These are phyloP conservation scores for Psilocybe cubensis DNA, from an alignment of 768 basidiomycete species.

Conservation along the genomic window DNA sequence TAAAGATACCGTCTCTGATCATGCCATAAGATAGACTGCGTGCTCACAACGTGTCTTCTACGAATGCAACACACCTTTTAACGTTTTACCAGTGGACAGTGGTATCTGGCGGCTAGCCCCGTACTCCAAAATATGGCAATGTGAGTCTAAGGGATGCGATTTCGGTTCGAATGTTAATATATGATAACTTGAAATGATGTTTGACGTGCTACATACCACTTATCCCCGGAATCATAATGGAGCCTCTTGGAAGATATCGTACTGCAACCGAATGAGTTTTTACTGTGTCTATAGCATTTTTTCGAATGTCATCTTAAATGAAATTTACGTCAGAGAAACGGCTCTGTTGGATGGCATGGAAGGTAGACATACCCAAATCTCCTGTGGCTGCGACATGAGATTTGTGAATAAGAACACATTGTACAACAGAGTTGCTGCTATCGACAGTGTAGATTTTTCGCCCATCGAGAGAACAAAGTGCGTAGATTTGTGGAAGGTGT, in stretches of 20 bases:
- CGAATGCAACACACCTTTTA: conserved; percentile 47
- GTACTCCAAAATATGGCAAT: conserved; percentile 80
- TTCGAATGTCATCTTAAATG: conserved; percentile 40
- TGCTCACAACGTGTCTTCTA: not conserved
- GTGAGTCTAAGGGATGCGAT: conserved; percentile 56
- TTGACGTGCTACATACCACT: conserved; percentile 55
- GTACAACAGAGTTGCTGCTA: conserved; percentile 44
- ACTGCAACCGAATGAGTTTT: conserved; percentile 24
- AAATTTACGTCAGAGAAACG: conserved; percentile 20
- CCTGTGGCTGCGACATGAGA: conserved; percentile 56
- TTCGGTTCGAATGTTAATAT: not conserved
- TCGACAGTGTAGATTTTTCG: conserved; percentile 71
- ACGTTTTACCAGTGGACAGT: conserved; percentile 60
- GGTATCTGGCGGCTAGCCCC: conserved; percentile 68
- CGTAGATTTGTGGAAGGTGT: conserved; percentile 41
- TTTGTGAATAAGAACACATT: conserved; percentile 67
- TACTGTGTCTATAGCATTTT: conserved; percentile 16
- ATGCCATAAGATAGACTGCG: not conserved
- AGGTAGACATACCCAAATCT: conserved; percentile 48
- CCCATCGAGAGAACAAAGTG: conserved; percentile 59
- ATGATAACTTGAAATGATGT: too few species aligned
- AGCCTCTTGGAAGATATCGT: conserved; percentile 54
- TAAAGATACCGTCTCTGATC: conserved; percentile 60
- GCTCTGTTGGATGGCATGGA: not conserved
- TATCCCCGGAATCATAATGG: conserved; percentile 73